A percentile compares a stretch with the other conserved stretches of the same genome.
phyloP scores from a whole-genome alignment of 805 yeast genomes.

The Yarrowia porcina region DNA sequence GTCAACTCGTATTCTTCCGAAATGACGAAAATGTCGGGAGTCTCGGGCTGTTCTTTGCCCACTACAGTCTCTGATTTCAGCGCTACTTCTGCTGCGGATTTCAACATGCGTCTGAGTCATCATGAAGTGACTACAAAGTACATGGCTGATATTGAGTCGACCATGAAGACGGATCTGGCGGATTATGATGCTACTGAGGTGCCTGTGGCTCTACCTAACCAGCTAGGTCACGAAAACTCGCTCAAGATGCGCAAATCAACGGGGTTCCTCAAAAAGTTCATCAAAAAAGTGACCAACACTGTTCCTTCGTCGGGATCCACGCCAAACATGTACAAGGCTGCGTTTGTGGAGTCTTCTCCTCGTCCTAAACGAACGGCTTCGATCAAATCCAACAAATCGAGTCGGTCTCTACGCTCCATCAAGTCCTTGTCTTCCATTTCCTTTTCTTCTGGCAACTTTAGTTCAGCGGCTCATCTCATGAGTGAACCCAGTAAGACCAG shows the following conservation, averaged over 20 bases:
- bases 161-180: background rate
- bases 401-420: constrained; percentile 27
- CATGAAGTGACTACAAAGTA: constrained; percentile 13
- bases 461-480: background rate
- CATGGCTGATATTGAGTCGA: constrained; percentile 4
- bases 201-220: constrained; percentile 31
- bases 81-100: constrained; percentile 13
- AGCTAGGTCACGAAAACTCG: constrained; percentile 26
- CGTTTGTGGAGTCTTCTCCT: background rate
- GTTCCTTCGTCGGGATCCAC: background rate
- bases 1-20: constrained; percentile 9
- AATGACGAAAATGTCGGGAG: constrained; percentile 9
- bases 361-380: constrained; percentile 3
- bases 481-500: constrained; percentile 7
- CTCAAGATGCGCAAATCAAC: constrained; percentile 36
- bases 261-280: constrained; percentile 34
- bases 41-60: constrained; percentile 15
- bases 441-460: background rate
- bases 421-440: constrained; percentile 31
- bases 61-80: constrained; percentile 4
- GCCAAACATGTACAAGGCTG: constrained; percentile 1
- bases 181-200: constrained; percentile 23
- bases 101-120: constrained; percentile 4
- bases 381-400: background rate
- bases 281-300: constrained; percentile 26